These are phyloP conservation scores for Blastocystis sp. DNA, from an alignment of 352 stramenopile species.

Conservation along the genomic window DNA sequence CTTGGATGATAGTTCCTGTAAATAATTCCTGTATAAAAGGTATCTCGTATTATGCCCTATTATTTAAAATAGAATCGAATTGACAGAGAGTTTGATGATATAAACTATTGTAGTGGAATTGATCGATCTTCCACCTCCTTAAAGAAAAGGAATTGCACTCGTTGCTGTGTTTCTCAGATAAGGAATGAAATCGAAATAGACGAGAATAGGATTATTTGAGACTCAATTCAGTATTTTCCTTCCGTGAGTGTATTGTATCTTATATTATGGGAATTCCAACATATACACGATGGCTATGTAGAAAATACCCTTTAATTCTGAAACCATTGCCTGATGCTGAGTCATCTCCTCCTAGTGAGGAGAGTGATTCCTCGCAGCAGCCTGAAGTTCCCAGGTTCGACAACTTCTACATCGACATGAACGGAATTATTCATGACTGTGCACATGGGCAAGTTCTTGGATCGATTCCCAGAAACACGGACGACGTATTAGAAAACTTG, in stretches of 20 bases:
- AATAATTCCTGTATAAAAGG: not conserved
- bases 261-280: constrained; percentile 47
- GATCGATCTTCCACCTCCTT: too few relatives aligned
- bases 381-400: constrained; percentile 67
- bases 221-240: not conserved
- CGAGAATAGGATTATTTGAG: too few relatives aligned
- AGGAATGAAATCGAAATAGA: too few relatives aligned
- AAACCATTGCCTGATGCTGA: constrained; percentile 4
- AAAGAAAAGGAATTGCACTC: too few relatives aligned
- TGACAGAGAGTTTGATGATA: too few relatives aligned
- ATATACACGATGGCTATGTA: constrained; percentile 57
- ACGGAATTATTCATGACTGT: constrained; percentile 81
- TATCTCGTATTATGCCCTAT: too few relatives aligned
- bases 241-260: not conserved
- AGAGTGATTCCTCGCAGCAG: not conserved
- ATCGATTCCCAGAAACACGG: constrained; percentile 74
- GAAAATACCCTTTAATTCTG: constrained; percentile 56
- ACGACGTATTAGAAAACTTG: constrained; percentile 79
- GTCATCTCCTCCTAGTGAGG: not conserved
- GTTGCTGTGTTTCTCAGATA: too few relatives aligned
- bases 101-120: too few relatives aligned
- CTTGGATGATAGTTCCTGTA: not conserved
- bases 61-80: too few relatives aligned
- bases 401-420: constrained; percentile 85
- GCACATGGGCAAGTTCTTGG: constrained; percentile 75